Conservation (phyloP, 2,329 filamentous ascomycete species). For the Stachybotrys chartarum region DNA sequence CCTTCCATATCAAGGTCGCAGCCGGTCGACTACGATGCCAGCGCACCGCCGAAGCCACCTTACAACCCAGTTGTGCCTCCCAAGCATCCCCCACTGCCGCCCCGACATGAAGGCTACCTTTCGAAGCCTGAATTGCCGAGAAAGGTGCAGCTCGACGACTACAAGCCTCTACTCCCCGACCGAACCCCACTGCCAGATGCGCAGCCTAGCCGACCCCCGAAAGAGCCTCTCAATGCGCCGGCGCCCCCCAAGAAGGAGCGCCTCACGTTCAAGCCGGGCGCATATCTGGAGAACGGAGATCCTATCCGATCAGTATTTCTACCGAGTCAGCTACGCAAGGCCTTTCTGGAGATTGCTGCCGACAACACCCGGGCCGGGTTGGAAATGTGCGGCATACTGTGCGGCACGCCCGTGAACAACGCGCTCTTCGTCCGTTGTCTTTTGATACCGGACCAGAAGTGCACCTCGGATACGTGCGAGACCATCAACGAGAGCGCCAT, state of each 20-base stretch:
- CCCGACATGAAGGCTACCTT: slow-evolving; percentile 2
- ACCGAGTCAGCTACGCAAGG: slow-evolving; percentile 63
- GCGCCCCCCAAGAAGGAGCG: slow-evolving; percentile 41
- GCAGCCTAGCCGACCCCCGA: slow-evolving; percentile 19
- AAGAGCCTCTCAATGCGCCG: slow-evolving; percentile 16
- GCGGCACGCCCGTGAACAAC: slow-evolving; percentile 84
- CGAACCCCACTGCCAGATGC: slow-evolving; percentile 1
- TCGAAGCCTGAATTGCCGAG: slow-evolving; percentile 16
- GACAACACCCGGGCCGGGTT: slow-evolving; percentile 75
- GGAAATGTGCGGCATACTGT: slow-evolving; percentile 93
- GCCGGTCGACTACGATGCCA: slow-evolving; percentile 36
- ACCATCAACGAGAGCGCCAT: slow-evolving; percentile 79
- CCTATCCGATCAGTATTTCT: slow-evolving; percentile 85
- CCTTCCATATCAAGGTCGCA: slow-evolving; percentile 47
- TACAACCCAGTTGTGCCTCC: slow-evolving; percentile 16
- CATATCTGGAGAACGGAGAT: slow-evolving; percentile 82
- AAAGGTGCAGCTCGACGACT: slow-evolving; percentile 18
- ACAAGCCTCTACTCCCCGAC: slow-evolving; percentile 12
- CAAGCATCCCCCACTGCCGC: slow-evolving; percentile 12
- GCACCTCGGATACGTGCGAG: slow-evolving; percentile 90
- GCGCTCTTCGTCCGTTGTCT: slow-evolving; percentile 86
- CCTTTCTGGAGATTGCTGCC: slow-evolving; percentile 68
- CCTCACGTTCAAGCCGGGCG: slow-evolving; percentile 66
- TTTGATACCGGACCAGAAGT: slow-evolving; percentile 83
- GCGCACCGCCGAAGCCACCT: slow-evolving; percentile 17